phyloP scores from a whole-genome alignment of 345 rosid species.

The Acer negundo region DNA sequence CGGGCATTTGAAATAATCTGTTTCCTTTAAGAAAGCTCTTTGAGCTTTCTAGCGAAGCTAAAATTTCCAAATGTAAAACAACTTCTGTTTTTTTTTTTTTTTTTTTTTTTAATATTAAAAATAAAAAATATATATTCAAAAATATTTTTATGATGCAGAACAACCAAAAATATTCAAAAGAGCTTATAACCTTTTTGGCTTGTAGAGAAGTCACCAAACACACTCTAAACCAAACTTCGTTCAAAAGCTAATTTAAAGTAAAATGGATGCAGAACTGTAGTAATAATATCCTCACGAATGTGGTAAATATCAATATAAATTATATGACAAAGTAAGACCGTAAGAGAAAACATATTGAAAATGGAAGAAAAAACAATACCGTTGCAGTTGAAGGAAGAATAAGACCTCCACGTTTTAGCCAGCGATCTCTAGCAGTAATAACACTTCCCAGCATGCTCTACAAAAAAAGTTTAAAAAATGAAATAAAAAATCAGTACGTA shows the following conservation, averaged over 20 bases:
- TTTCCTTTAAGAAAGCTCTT: neutral
- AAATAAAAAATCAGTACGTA: slow-evolving; percentile 7
- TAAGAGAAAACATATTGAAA: neutral
- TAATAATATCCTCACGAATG: neutral
- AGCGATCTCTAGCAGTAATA: slow-evolving; percentile 92
- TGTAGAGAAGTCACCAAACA: neutral
- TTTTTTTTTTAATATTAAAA: neutral
- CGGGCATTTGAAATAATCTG: neutral
- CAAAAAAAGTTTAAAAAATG: slow-evolving; percentile 12
- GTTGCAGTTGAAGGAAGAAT: slow-evolving; percentile 94
- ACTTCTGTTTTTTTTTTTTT: too few species aligned
- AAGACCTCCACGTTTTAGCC: slow-evolving; percentile 92
- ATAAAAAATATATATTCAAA: neutral
- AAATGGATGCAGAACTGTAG: neutral
- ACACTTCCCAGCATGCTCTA: slow-evolving; percentile 99
- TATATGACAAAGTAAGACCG: neutral
- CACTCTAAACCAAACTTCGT: neutral
- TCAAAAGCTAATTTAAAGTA: neutral
- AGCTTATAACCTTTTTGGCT: too few species aligned
- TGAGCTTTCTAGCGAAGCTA: neutral
- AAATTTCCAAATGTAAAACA: neutral
- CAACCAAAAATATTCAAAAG: neutral
- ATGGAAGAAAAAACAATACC: slow-evolving; percentile 36
- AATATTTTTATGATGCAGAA: neutral
- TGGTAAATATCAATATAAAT: neutral